phyloP scores from a whole-genome alignment of 306 rosid genomes.

The Hippophae tibetana region DNA sequence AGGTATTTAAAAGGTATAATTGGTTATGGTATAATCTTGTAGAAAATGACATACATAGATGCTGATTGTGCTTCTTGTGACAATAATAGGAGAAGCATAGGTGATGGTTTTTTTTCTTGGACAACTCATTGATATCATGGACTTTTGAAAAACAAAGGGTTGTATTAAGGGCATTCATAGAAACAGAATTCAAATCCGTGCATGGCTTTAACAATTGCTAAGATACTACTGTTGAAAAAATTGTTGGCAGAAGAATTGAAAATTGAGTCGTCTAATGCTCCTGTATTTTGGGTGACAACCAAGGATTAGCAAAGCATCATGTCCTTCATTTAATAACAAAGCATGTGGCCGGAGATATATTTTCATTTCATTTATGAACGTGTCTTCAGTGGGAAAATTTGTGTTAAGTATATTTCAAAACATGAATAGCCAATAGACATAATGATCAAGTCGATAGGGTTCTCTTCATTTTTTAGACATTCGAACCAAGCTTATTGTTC shows the following conservation, averaged over 20 bases:
- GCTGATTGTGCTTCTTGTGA: neutral
- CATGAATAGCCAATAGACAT: neutral
- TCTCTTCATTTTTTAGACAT: too few species aligned
- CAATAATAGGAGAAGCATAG: neutral
- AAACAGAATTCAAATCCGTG: neutral
- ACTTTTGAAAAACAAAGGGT: neutral
- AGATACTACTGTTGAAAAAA: neutral
- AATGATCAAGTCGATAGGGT: neutral
- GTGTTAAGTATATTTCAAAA: neutral
- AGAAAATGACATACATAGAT: neutral
- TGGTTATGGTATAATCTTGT: neutral
- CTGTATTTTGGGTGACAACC: neutral
- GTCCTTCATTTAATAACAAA: neutral
- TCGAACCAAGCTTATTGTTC: too few species aligned
- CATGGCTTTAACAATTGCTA: neutral
- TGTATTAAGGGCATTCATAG: neutral
- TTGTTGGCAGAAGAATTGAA: neutral
- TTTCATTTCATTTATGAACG: neutral
- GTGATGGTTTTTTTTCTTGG: neutral
- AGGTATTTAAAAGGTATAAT: neutral
- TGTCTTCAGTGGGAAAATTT: neutral
- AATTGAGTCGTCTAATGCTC: too few species aligned
- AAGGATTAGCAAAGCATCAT: neutral
- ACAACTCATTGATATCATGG: neutral
- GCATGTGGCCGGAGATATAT: neutral